A percentile compares a stretch with the other conserved stretches of the same genome.
Conservation (phyloP, 441 rosid species). For the California macrophylla region DNA sequence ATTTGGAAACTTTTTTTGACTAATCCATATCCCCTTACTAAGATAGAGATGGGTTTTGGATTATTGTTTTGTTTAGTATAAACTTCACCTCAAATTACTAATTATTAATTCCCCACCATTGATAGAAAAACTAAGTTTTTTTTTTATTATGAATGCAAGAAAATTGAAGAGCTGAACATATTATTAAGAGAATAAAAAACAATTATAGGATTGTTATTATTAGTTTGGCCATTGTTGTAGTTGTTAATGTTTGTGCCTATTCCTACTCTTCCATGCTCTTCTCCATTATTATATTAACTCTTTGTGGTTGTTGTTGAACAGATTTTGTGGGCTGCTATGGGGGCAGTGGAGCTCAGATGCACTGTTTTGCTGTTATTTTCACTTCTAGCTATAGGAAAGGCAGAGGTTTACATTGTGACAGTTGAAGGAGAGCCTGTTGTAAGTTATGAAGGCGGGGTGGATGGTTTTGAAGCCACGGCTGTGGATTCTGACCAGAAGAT, state of each 20-base stretch:
- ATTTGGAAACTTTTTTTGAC: neutral
- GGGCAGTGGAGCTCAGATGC: constrained; percentile 23
- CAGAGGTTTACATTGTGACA: constrained; percentile 74
- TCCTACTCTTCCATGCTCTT: neutral
- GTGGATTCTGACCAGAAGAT: constrained; percentile 72
- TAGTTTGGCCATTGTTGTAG: neutral
- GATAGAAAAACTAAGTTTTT: no score
- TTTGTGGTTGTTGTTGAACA: constrained; percentile 24
- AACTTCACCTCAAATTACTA: neutral
- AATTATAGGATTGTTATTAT: neutral
- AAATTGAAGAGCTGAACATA: neutral
- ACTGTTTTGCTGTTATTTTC: constrained; percentile 26
- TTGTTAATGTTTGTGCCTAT: neutral
- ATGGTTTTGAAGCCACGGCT: constrained; percentile 84
- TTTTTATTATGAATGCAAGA: neutral
- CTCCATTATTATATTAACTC: neutral
- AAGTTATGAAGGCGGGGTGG: constrained; percentile 74
- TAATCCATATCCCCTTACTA: neutral
- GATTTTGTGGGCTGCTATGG: constrained; percentile 33
- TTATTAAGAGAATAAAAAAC: neutral
- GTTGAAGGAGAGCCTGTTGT: constrained; percentile 87
- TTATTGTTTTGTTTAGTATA: neutral
- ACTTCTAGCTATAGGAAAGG: constrained; percentile 33
- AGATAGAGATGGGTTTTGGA: neutral
- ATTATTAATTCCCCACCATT: neutral